phyloP scores from a whole-genome alignment of 176 grass and related monocot genomes.

The Zea luxurians region DNA sequence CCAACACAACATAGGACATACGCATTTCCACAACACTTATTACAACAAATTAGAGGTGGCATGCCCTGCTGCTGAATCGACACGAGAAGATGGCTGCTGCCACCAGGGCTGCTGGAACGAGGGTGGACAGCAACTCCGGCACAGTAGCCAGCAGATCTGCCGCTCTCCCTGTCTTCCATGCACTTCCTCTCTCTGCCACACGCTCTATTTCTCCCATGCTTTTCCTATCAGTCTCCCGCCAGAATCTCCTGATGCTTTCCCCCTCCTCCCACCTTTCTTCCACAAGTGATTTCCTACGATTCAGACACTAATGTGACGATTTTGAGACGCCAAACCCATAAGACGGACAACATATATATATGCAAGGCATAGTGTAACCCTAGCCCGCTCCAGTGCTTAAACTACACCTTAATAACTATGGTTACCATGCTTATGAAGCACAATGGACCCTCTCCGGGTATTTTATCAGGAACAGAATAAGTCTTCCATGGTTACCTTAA shows the following conservation, averaged over 20 bases:
- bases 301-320: background rate
- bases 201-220: background rate
- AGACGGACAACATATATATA: background rate
- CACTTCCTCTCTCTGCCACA: background rate
- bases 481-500: background rate
- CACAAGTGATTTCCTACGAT: background rate
- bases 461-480: background rate
- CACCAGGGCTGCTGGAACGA: background rate
- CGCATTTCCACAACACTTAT: too few relatives aligned
- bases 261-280: background rate
- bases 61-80: background rate
- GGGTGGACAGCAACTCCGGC: background rate
- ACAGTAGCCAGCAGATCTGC: background rate
- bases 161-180: background rate
- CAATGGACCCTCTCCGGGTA: background rate
- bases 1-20: too few relatives aligned
- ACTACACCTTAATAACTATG: background rate
- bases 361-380: background rate
- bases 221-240: background rate
- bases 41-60: background rate
- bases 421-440: background rate
- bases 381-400: background rate
- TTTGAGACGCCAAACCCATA: background rate
- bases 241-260: background rate
- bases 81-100: background rate